Base-by-base conservation (phyloP, 306 rosid genomes). In the Sindora glabra region DNA sequence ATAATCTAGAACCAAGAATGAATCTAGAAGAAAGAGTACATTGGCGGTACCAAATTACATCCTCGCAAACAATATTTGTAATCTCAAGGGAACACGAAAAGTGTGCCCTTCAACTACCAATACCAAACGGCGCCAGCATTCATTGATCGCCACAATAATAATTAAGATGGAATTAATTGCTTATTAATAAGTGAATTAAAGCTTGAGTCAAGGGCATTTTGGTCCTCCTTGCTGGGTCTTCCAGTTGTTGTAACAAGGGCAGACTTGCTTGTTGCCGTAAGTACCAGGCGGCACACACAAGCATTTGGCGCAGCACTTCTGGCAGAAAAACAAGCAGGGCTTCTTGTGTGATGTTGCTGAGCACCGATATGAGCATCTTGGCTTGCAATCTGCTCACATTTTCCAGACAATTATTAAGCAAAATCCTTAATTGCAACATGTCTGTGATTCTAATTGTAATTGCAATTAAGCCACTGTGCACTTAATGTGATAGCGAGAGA, bases 161-260 rank as follows among this genome's bases (percentile, higher is more conserved):
- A n/a, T n/a, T n/a, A n/a, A n/a, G n/a, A n/a, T n/a, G n/a, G n/a
- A n/a, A n/a, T n/a, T n/a, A n/a, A n/a, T n/a, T n/a, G n/a, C n/a
- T n/a, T n/a, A n/a, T n/a, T n/a, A n/a, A n/a, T n/a, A n/a, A n/a
- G 32, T 6, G 5, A 29, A 29, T 29, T 29, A 1, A 25, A 30
- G 42, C 3, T 33, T 46, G 15, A 21, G 52, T 61, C 44, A 90
- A 72, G 97, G 97, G 87, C 97, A 91, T 74, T 91, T 91, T 32
- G 97, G 97, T 16, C 77, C 54, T 74, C 97, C 97, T 79, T 87
- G 77, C 79, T 81, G 55, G 37, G 97, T 91, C 87, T 91, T 91
- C 97, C 97, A 91, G 77, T 60, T 79, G 67, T 91, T 87, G 81
- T 91, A 91, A 75, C 97, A 91, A 59, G 96, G 87, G 42, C 97